These are phyloP conservation scores for Xylariaceae sp. DNA, from an alignment of 2,329 filamentous ascomycete species.

Conservation along the genomic window DNA sequence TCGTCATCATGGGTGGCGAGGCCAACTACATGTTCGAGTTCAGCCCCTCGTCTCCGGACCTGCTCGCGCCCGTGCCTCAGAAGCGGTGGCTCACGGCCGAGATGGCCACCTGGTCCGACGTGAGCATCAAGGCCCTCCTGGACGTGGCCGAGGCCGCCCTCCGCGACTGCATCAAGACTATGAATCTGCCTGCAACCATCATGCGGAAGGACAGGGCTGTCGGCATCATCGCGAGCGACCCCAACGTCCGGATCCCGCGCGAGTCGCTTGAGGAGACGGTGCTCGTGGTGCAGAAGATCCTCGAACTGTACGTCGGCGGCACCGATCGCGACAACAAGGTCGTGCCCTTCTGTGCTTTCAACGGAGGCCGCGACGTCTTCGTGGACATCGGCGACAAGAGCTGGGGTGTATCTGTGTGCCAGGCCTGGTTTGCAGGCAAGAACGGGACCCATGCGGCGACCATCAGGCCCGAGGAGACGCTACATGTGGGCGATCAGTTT, in stretches of 20 bases:
- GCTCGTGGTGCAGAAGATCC: constrained; percentile 83
- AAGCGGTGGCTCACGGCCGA: constrained; percentile 69
- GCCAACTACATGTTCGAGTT: constrained; percentile 92
- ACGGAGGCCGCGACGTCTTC: constrained; percentile 95
- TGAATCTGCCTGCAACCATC: constrained; percentile 73
- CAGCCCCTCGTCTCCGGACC: constrained; percentile 55
- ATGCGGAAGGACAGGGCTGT: constrained; percentile 86
- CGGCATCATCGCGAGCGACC: constrained; percentile 63
- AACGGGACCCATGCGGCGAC: constrained; percentile 16
- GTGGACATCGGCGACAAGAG: constrained; percentile 98
- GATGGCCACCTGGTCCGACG: constrained; percentile 71
- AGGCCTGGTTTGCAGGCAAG: constrained; percentile 74
- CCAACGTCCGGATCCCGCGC: constrained; percentile 65
- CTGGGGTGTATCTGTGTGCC: constrained; percentile 89
- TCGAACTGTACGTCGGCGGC: constrained; percentile 71
- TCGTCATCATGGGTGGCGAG: constrained; percentile 93
- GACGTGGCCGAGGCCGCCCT: constrained; percentile 84
- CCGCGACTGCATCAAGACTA: constrained; percentile 70
- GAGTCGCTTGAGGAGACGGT: constrained; percentile 96
- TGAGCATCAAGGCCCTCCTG: constrained; percentile 73
- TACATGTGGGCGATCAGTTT: constrained; percentile 97
- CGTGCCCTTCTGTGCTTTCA: constrained; percentile 95
- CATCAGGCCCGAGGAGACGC: constrained; percentile 69
- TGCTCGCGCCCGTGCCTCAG: constrained; percentile 62
- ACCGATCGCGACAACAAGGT: constrained; percentile 24